Evolutionary conservation across 192 early-diverging fungal genomes (phyloP), one percentile per base, ranked within the genome.

Genomic region (Gryganskiella cystojenkinii): DNA sequence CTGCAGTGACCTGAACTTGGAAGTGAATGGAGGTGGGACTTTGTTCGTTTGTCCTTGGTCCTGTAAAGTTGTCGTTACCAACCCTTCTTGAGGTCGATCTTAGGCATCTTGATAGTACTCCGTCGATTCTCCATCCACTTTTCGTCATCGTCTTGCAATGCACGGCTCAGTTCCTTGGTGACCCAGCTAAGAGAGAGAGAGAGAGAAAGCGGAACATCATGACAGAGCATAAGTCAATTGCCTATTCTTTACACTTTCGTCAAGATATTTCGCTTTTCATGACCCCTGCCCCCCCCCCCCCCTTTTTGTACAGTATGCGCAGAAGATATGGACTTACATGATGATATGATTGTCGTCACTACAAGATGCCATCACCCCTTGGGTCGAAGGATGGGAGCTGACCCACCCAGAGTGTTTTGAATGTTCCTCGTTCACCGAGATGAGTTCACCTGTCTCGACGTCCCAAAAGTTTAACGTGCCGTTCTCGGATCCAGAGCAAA

Each of bases 281-380:
- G n/a, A n/a, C n/a, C n/a, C 28, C n/a, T n/a, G n/a, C n/a, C n/a
- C n/a, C n/a, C n/a, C n/a, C n/a, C n/a, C n/a, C n/a, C n/a, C n/a
- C n/a, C n/a, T n/a, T n/a, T n/a, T n/a, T n/a, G n/a, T n/a, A 49
- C 8, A 45, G 19, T 61, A 9, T 22, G 37, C 25, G 22, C 2
- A 62, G 33, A 30, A 15, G 14, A 44, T 7, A 4, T 14, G 19
- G 31, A 61, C 65, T 67, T 76, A 76, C 66, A 78, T 28, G 28
- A 78, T 64, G 54, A 78, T 69, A 30, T 68, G 65, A 15, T 69
- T 69, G 35, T 78, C 74, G 34, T 78, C 74, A 43, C 65, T 64
- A 31, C 66, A 68, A 0, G 74, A 49, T 0, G 74, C 74, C 74
- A 78, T 69, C 24, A 78, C 40, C 0, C 74, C 74, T 4, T 65